Evolutionary conservation across 192 early-diverging fungal species (phyloP), one percentile per base, ranked within the genome.

Genomic region (Mortierella alpina): DNA sequence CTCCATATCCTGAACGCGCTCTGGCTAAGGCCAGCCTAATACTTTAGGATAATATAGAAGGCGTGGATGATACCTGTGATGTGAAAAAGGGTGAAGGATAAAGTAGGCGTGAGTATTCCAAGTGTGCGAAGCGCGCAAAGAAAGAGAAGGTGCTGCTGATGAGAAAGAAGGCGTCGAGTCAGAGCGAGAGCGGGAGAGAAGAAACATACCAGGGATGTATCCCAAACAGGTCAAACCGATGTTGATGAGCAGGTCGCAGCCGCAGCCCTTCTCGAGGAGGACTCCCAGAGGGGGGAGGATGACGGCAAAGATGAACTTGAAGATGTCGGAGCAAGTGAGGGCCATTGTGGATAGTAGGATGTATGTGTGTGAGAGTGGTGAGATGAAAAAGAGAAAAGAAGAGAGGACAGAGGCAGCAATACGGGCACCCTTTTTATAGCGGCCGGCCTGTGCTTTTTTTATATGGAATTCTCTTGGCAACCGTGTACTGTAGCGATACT

Each of bases 201-300:
- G 17, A 7, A 12, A 13, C 82, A 83, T 86, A 70, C 92, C 93
- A 14, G 92, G 92, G 40, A 95, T 73, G 60, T 77, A 91, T 17
- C 92, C 92, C 9, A 95, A 86, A 52, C 91, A 75, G 1, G 93
- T 93, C 69, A 95, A 84, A 12, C 65, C 62, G 50, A 94, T 86
- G 85, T 94, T 94, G 66, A 95, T 91, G 40, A 88, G 72, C 11
- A 93, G 55, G 58, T 92, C 91, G 40, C 60, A 71, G 17, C 71
- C 68, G 68, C 85, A 89, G 12, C 91, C 92, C 22, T 48, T 80
- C 77, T 80, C 63, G 55, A 62, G 42, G 23, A 87, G 59, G 39
- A 87, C 86, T 53, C 85, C 85, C 20, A 87, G 67, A 67, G 86
- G 86, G 48, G 86, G 86, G 57, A 87, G 65, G 57, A 87, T 81